These are phyloP conservation scores for Cucurbita ficifolia DNA, from an alignment of 306 rosid genomes.

Conservation along the genomic window DNA sequence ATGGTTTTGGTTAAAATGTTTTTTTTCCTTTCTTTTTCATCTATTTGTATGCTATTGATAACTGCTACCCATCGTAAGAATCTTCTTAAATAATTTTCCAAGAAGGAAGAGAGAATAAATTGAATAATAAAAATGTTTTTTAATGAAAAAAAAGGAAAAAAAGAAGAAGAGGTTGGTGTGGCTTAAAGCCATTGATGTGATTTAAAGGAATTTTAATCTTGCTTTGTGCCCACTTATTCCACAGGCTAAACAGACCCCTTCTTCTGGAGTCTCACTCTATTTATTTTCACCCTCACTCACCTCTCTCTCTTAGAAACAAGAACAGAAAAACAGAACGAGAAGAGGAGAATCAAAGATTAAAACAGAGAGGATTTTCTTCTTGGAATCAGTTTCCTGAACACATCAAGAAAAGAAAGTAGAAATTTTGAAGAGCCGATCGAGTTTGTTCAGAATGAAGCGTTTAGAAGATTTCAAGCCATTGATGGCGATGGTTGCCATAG, in stretches of 20 bases:
- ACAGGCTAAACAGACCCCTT: background rate
- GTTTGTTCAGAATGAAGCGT: conserved; percentile 22
- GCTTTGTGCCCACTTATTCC: conserved; percentile 57
- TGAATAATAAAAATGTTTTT: background rate
- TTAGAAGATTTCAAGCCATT: conserved; percentile 72
- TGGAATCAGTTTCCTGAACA: background rate
- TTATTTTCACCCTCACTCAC: conserved; percentile 3
- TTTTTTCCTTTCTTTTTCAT: too few relatives aligned
- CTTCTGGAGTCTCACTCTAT: conserved; percentile 4
- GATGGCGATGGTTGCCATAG: conserved; percentile 54
- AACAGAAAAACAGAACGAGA: background rate
- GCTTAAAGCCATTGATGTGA: conserved; percentile 57
- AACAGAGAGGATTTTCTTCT: background rate
- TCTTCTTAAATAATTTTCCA: too few relatives aligned
- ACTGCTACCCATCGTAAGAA: background rate
- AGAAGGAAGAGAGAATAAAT: conserved; percentile 17
- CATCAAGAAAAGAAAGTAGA: background rate
- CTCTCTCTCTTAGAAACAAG: conserved; percentile 1
- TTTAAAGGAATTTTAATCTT: conserved; percentile 50
- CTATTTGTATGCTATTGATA: too few relatives aligned
- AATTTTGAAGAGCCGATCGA: background rate
- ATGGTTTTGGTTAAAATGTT: background rate
- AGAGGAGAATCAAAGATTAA: background rate
- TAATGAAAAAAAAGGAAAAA: conserved; percentile 2
- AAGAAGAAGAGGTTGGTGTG: conserved; percentile 23